Base-by-base conservation (phyloP, 2,329 filamentous ascomycete genomes). In the Elsinoe ampelina region DNA sequence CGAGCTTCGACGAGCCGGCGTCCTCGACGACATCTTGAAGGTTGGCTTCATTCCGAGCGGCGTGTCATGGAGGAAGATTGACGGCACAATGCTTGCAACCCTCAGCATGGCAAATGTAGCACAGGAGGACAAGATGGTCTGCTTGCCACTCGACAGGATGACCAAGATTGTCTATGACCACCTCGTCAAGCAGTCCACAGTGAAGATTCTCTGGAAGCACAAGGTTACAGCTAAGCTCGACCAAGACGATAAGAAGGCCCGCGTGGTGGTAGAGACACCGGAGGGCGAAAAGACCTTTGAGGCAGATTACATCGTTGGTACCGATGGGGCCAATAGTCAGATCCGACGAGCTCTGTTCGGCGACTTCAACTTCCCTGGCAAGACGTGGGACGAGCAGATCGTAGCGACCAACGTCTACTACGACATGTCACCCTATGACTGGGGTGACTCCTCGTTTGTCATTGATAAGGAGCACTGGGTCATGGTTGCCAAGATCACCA, bases 361-460 rank as follows among this genome's bases (percentile, higher is more conserved):
- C 12, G 35, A 57, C 35, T 8, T 47, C n/a, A 59, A 55, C 38
- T 63, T 63, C 41, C 60, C 61, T 30, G 62, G 62, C 6, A 43
- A 55, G 11, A 62, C 62, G 1, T 62, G 58, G 57, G 62, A 63
- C 20, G 55, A 61, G 2, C 68, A 70, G 55, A 68, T 73, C 43
- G 68, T 73, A 1, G 71, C 71, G 8, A 71, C 69, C 4, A 70
- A 73, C 58, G 61, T 63, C 30, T 57, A 57, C 36, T 56, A 48
- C 35, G 57, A 58, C 35, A 55, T 58, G 20, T 36, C 36, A 4
- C 43, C 35, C 13, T 52, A 42, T 19, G 39, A 48, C 35, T 58
- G 52, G 34, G 41, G 54, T 13, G 57, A 58, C 26, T 58, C 57
- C 2, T 55, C 45, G 42, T 58, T 56, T 17, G 48, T 58, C 45